Conservation (phyloP, 176 grass and related monocot species). For the Zea luxurians region DNA sequence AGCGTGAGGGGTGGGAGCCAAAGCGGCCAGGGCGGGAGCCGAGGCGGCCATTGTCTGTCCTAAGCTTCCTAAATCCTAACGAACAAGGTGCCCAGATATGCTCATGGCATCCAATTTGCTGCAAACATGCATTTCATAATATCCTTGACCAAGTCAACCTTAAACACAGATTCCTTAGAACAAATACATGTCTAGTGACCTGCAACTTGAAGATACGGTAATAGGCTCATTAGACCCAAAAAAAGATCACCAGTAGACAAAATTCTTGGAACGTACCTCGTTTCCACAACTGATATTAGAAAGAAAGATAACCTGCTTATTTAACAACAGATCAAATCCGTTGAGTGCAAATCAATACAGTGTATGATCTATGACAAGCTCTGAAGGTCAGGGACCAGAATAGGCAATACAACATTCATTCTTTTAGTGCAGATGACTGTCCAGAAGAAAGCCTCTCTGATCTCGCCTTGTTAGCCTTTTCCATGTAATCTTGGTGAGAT, state of each 20-base stretch:
- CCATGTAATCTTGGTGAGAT: slow-evolving; percentile 98
- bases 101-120: neutral
- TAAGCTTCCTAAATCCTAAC: neutral
- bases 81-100: neutral
- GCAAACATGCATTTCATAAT: neutral
- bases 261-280: neutral
- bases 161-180: neutral
- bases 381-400: neutral
- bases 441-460: slow-evolving; percentile 79
- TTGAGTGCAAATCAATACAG: neutral
- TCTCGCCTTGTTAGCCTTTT: slow-evolving; percentile 77
- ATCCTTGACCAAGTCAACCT: neutral
- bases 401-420: slow-evolving; percentile 35
- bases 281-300: neutral
- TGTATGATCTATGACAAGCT: neutral
- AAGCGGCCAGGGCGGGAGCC: too few species aligned
- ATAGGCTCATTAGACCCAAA: neutral
- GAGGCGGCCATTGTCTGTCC: too few species aligned
- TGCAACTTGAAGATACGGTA: neutral
- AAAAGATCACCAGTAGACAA: neutral
- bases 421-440: slow-evolving; percentile 59
- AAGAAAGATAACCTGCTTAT: slow-evolving; percentile 28
- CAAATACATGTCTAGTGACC: neutral
- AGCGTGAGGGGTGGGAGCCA: too few species aligned
- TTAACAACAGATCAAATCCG: neutral